Evolutionary conservation across 2,329 filamentous ascomycete species (phyloP).

Genomic region (Alternaria tenuissima): DNA sequence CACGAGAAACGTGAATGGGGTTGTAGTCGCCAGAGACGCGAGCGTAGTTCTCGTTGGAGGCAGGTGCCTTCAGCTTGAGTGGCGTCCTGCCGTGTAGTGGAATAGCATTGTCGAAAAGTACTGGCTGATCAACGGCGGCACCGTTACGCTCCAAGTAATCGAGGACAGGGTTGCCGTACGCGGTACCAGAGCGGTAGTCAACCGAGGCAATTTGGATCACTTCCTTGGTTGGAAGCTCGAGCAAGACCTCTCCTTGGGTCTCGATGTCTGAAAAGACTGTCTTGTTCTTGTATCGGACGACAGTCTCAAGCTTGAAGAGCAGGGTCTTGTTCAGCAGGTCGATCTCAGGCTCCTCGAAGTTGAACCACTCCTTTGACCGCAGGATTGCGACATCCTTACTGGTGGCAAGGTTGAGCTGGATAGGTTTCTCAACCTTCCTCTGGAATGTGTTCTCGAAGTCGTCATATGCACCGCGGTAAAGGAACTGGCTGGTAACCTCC

Average conservation of each 20-base stretch:
- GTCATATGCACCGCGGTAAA: conserved; percentile 91
- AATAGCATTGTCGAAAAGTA: conserved; percentile 97
- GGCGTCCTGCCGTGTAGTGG: conserved; percentile 92
- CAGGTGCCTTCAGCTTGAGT: conserved; percentile 85
- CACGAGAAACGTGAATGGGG: conserved; percentile 96
- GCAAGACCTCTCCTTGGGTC: conserved; percentile 88
- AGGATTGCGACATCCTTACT: conserved; percentile 93
- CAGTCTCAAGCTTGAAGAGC: conserved; percentile 92
- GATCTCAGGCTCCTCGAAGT: conserved; percentile 81
- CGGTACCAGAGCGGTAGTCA: conserved; percentile 89
- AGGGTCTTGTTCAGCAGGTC: conserved; percentile 92
- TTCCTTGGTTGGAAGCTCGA: conserved; percentile 96
- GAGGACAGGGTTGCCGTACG: conserved; percentile 94
- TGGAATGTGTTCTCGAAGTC: conserved; percentile 99
- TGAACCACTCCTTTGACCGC: conserved; percentile 98
- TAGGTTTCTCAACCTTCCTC: conserved; percentile 92
- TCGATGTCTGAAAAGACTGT: conserved; percentile 89
- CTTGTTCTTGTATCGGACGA: conserved; percentile 95
- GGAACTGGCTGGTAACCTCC: conserved; percentile 98
- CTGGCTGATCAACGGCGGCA: conserved; percentile 90
- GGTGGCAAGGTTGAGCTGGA: conserved; percentile 87
- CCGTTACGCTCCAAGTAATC: conserved; percentile 95
- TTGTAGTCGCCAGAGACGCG: conserved; percentile 98
- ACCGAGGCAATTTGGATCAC: conserved; percentile 97
- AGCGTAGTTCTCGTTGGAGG: conserved; percentile 97